Conservation (phyloP, 2,329 filamentous ascomycete genomes). For the Fusarium bulbicola region DNA sequence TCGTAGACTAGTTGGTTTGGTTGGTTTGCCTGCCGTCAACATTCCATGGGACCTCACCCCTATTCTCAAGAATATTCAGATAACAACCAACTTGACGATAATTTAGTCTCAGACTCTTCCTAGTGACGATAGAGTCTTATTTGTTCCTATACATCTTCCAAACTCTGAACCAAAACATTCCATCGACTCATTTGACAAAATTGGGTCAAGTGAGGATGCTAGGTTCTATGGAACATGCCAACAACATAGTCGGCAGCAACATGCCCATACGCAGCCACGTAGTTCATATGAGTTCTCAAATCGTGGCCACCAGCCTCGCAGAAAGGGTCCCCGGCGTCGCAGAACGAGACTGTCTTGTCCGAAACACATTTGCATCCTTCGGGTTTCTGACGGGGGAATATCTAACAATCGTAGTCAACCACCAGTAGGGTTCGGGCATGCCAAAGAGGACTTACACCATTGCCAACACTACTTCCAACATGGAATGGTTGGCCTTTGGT, state of each 20-base stretch:
- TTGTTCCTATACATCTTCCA: background rate
- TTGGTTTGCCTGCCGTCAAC: background rate
- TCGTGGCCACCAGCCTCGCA: constrained; percentile 30
- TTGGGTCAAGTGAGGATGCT: background rate
- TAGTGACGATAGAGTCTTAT: background rate
- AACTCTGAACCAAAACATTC: too few species aligned
- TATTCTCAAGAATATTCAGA: background rate
- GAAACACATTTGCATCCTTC: constrained; percentile 20
- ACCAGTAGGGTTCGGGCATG: accelerated
- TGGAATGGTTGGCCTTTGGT: constrained; percentile 30
- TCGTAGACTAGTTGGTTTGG: background rate
- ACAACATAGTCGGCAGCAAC: constrained; percentile 22
- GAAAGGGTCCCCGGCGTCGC: constrained; percentile 33
- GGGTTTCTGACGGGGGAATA: constrained; percentile 29
- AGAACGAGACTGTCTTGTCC: constrained; percentile 27
- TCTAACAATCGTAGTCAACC: background rate
- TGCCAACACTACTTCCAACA: constrained; percentile 25
- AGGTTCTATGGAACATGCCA: constrained; percentile 5
- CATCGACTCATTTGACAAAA: too few species aligned
- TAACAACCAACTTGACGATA: background rate
- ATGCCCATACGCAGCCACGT: constrained; percentile 24
- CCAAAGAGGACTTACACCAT: constrained; percentile 14
- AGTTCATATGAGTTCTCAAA: constrained; percentile 33
- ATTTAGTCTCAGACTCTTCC: background rate
- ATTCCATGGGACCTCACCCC: background rate